These are phyloP conservation scores for Chlorella sp. DNA, from an alignment of 139 green algal species.

Conservation along the genomic window DNA sequence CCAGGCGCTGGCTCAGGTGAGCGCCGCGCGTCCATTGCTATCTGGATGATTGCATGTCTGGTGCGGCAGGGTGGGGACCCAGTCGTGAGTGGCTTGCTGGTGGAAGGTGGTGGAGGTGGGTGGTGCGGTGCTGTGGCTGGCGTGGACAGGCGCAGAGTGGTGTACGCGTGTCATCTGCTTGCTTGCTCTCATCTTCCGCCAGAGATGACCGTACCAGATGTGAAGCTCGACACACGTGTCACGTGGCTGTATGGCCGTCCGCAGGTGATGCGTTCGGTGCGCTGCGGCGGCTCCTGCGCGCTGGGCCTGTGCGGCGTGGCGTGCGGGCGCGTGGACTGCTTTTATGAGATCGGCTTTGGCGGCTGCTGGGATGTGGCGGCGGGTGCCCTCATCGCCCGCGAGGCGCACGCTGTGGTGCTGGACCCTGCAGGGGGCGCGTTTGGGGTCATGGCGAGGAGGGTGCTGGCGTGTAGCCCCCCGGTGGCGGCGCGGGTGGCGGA, in stretches of 20 bases:
- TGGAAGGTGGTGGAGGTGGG: too few relatives aligned
- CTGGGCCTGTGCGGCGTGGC: constrained; percentile 79
- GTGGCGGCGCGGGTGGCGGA: background rate
- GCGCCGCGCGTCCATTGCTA: too few relatives aligned
- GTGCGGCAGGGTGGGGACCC: too few relatives aligned
- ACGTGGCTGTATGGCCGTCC: background rate
- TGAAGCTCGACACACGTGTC: background rate
- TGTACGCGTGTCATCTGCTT: background rate
- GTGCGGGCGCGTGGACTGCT: constrained; percentile 80
- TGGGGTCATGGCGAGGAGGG: background rate
- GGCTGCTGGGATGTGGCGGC: constrained; percentile 76
- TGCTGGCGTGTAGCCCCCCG: background rate
- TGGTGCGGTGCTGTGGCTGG: background rate
- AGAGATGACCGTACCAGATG: background rate
- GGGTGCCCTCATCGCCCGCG: constrained; percentile 33
- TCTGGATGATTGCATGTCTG: too few relatives aligned
- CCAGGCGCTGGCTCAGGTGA: too few relatives aligned
- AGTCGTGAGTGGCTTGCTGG: too few relatives aligned
- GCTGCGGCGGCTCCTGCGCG: constrained; percentile 86
- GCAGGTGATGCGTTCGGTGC: constrained; percentile 44
- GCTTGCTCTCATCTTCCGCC: background rate
- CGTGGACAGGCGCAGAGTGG: background rate
- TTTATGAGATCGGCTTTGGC: constrained; percentile 92
- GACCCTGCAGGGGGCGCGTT: constrained; percentile 61
- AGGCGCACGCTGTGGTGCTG: constrained; percentile 77